A percentile compares a stretch with the other conserved stretches of the same genome.
phyloP scores from a whole-genome alignment of 1,284 basidiomycete species.

The Ceratobasidium theobromae region DNA sequence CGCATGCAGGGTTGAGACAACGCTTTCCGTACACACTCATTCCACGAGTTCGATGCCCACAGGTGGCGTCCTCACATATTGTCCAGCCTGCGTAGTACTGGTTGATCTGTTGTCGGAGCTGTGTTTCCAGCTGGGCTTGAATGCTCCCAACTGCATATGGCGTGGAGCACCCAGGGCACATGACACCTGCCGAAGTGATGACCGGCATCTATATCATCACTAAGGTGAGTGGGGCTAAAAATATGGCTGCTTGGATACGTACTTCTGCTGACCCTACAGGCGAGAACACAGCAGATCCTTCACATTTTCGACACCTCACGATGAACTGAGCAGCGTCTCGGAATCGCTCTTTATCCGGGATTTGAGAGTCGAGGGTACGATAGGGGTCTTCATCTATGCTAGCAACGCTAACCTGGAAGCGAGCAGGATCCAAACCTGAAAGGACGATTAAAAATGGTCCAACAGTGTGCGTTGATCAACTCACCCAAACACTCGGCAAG shows the following conservation, averaged over 20 bases:
- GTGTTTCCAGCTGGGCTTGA: slow-evolving; percentile 81
- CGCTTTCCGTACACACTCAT: slow-evolving; percentile 89
- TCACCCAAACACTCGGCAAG: slow-evolving; percentile 92
- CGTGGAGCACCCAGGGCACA: slow-evolving; percentile 59
- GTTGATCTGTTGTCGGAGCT: slow-evolving; percentile 75
- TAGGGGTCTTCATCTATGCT: slow-evolving; percentile 68
- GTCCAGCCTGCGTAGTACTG: slow-evolving; percentile 90
- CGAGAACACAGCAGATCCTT: slow-evolving; percentile 61
- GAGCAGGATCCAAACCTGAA: slow-evolving; percentile 79
- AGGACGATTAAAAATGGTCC: background rate
- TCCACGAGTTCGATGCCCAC: slow-evolving; percentile 80
- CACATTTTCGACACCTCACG: slow-evolving; percentile 74
- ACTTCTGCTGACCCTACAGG: slow-evolving; percentile 69
- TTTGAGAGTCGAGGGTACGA: slow-evolving; percentile 84
- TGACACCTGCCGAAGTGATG: slow-evolving; percentile 51
- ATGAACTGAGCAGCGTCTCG: slow-evolving; percentile 68
- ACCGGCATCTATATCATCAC: slow-evolving; percentile 35
- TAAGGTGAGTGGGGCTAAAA: slow-evolving; percentile 51
- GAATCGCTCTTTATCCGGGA: slow-evolving; percentile 87
- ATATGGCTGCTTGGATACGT: slow-evolving; percentile 48
- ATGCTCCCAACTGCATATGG: slow-evolving; percentile 62
- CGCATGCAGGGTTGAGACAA: slow-evolving; percentile 70
- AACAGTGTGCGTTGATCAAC: slow-evolving; percentile 38
- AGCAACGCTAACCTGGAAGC: slow-evolving; percentile 55
- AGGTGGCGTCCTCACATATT: slow-evolving; percentile 84